Conservation (phyloP, 2,329 filamentous ascomycete species). For the Proliferodiscus dingleyae region DNA sequence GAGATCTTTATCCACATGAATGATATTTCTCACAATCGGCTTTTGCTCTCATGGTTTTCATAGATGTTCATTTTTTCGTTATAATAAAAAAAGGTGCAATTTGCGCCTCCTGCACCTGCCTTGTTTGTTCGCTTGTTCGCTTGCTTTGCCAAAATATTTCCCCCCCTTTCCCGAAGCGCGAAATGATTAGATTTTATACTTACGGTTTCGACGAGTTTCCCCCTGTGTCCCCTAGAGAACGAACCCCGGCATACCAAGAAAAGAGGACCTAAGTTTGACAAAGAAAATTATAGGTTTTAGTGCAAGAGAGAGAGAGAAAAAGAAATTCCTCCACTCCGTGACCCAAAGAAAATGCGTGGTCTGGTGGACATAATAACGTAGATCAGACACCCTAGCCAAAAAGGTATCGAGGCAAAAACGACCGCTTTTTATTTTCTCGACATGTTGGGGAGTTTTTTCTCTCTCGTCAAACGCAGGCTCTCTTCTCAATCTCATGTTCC, state of each 20-base stretch:
- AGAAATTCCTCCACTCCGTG: neutral
- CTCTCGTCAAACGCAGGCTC: too few species aligned
- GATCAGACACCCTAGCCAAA: too few species aligned
- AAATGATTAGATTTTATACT: neutral
- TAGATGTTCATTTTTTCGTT: neutral
- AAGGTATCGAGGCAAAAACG: neutral
- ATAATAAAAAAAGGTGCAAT: neutral
- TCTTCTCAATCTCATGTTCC: too few species aligned
- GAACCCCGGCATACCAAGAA: neutral
- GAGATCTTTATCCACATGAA: too few species aligned
- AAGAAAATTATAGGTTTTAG: too few species aligned
- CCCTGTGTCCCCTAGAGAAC: neutral
- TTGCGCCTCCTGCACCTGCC: neutral
- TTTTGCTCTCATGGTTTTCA: neutral
- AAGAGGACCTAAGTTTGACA: neutral
- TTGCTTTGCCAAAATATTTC: neutral
- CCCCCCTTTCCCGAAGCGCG: neutral
- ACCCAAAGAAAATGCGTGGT: too few species aligned
- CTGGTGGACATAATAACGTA: too few species aligned
- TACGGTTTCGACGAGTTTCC: neutral
- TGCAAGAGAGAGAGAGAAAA: too few species aligned
- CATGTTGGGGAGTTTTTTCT: too few species aligned
- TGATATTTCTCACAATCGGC: neutral
- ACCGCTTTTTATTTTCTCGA: neutral
- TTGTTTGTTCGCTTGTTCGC: neutral